phyloP scores from a whole-genome alignment of 164 flowering plant species.

The Tetracentron sinense region DNA sequence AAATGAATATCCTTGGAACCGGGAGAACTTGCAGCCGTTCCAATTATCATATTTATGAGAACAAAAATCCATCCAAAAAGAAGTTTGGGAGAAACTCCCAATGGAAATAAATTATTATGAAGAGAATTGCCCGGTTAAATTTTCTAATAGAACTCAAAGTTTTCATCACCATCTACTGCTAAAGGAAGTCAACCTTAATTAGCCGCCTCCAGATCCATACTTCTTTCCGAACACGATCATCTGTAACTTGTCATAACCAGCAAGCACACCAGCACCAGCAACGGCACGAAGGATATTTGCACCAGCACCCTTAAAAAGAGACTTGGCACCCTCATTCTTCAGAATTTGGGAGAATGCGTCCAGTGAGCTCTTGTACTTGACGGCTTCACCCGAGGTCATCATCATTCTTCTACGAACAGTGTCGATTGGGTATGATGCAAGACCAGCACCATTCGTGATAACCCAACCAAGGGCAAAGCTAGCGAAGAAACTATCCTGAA shows the following conservation, averaged over 20 bases:
- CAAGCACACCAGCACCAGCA: conserved; percentile 58
- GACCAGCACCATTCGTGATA: conserved; percentile 48
- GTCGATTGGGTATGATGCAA: conserved; percentile 49
- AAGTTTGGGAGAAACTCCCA: no score
- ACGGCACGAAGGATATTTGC: conserved; percentile 57
- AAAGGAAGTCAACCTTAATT: not conserved
- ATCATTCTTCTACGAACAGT: conserved; percentile 54
- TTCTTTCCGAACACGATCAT: conserved; percentile 50
- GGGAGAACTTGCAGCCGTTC: no score
- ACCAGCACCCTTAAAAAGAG: conserved; percentile 59
- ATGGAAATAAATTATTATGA: no score
- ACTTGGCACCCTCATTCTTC: conserved; percentile 53
- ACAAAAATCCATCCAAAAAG: no score
- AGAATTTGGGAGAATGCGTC: conserved; percentile 42
- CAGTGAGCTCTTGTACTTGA: conserved; percentile 45
- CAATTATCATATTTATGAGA: no score
- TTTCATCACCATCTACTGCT: conserved; percentile 35
- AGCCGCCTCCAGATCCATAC: conserved; percentile 42
- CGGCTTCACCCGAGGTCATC: conserved; percentile 54
- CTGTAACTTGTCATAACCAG: conserved; percentile 54
- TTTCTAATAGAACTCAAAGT: no score
- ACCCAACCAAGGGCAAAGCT: conserved; percentile 50
- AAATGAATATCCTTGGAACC: no score
- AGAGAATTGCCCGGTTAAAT: no score
- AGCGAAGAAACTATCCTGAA: conserved; percentile 52